phyloP scores from a whole-genome alignment of 163 green algal species.

The Smithsoniella earleae region DNA sequence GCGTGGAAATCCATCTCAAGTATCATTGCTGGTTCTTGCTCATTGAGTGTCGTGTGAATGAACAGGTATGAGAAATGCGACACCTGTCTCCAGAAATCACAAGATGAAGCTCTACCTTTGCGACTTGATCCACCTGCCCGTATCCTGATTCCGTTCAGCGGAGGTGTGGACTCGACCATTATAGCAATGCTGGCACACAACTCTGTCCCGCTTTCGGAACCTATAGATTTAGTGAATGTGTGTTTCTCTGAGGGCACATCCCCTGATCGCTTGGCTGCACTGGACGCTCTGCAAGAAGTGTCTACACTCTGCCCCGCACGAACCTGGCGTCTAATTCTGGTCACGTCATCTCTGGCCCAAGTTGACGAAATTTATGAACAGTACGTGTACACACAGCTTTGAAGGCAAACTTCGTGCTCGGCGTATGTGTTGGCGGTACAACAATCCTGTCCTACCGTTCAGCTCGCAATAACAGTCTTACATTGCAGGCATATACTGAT shows the following conservation, averaged over 20 bases:
- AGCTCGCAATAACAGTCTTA: background rate
- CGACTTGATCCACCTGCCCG: conserved; percentile 30
- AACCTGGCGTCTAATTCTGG: conserved; percentile 71
- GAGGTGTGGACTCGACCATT: conserved; percentile 82
- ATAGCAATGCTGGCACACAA: conserved; percentile 68
- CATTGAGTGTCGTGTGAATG: no score
- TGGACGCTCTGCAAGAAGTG: conserved; percentile 59
- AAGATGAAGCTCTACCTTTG: no score
- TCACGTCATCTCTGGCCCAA: conserved; percentile 62
- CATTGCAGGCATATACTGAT: no score
- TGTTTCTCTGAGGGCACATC: conserved; percentile 72
- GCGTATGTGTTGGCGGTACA: no score
- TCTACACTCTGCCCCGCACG: conserved; percentile 44
- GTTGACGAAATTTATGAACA: conserved; percentile 46
- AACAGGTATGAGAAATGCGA: no score
- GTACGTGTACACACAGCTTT: conserved; percentile 26
- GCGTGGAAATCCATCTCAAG: no score
- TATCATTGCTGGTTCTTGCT: background rate
- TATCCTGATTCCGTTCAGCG: conserved; percentile 83
- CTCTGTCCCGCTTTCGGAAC: conserved; percentile 34
- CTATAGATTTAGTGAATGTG: conserved; percentile 81
- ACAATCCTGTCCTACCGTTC: background rate
- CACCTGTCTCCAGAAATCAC: no score
- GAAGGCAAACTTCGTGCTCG: no score
- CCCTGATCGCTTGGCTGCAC: conserved; percentile 65